These are phyloP conservation scores for Silene uniflora DNA, from an alignment of 148 eudicot species.

Conservation along the genomic window DNA sequence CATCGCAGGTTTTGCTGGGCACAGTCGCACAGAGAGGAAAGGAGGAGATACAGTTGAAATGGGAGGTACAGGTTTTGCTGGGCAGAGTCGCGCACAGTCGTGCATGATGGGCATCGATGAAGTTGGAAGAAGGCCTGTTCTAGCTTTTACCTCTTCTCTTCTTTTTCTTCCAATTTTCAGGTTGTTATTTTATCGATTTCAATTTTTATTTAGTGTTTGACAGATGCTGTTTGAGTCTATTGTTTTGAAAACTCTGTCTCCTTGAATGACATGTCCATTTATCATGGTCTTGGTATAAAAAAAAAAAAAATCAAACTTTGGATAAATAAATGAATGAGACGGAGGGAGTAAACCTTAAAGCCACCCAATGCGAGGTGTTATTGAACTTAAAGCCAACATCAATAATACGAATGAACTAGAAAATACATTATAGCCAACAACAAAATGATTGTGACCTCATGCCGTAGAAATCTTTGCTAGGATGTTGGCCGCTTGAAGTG, in stretches of 20 bases:
- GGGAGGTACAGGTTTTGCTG: conserved; percentile 43
- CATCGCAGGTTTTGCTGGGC: too few relatives aligned
- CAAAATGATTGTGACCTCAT: not conserved
- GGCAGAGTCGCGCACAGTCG: conserved; percentile 39
- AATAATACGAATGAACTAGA: too few relatives aligned
- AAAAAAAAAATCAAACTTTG: too few relatives aligned
- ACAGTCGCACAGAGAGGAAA: not conserved
- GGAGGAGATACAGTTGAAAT: conserved; percentile 16
- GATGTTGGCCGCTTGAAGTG: not conserved
- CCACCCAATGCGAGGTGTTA: too few relatives aligned
- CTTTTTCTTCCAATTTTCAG: not conserved
- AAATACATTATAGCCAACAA: not conserved
- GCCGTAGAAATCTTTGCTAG: not conserved
- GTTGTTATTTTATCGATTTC: not conserved
- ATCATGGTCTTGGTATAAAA: too few relatives aligned
- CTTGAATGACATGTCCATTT: too few relatives aligned
- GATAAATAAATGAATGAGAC: too few relatives aligned
- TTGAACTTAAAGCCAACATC: too few relatives aligned
- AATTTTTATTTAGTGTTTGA: not conserved
- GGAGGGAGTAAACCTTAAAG: too few relatives aligned
- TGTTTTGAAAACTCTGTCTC: too few relatives aligned
- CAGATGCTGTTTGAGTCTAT: too few relatives aligned
- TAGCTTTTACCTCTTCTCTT: conserved; percentile 41
- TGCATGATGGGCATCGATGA: conserved; percentile 98
- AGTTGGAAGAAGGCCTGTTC: conserved; percentile 97